Evolutionary conservation across 768 basidiomycete genomes (phyloP).

Genomic region (Naematelia encephala): DNA sequence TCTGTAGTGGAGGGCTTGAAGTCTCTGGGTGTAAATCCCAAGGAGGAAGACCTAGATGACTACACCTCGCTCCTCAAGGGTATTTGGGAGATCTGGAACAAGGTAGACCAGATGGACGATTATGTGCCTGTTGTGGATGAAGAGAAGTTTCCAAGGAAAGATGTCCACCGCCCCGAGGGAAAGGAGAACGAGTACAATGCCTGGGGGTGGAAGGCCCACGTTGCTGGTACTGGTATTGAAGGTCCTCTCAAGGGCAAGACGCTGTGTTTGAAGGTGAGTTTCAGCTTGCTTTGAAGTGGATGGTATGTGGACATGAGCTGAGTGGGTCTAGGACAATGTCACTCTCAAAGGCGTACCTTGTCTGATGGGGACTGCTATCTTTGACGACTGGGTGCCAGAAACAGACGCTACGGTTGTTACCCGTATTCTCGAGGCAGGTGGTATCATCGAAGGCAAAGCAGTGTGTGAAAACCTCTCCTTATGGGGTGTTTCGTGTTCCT

Average conservation of each 20-base stretch:
- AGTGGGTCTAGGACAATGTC: conserved; percentile 45
- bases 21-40: conserved; percentile 12
- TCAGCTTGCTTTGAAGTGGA: not conserved
- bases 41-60: conserved; percentile 14
- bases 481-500: conserved; percentile 27
- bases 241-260: conserved; percentile 51
- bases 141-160: conserved; percentile 17
- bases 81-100: conserved; percentile 31
- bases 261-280: conserved; percentile 53
- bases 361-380: conserved; percentile 53
- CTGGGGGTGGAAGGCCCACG: conserved; percentile 35
- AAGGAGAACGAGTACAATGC: conserved; percentile 34
- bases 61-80: conserved; percentile 29
- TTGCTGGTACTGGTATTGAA: conserved; percentile 8
- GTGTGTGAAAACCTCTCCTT: conserved; percentile 49
- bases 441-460: conserved; percentile 52
- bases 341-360: conserved; percentile 55
- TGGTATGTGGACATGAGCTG: not conserved
- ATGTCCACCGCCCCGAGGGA: conserved; percentile 17
- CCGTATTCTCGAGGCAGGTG: conserved; percentile 55
- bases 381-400: conserved; percentile 49
- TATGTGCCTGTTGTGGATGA: conserved; percentile 32
- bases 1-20: conserved; percentile 11
- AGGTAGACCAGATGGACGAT: conserved; percentile 24
- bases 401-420: conserved; percentile 56